Base-by-base conservation (phyloP, 345 rosid species). In the Kernera saxatilis region DNA sequence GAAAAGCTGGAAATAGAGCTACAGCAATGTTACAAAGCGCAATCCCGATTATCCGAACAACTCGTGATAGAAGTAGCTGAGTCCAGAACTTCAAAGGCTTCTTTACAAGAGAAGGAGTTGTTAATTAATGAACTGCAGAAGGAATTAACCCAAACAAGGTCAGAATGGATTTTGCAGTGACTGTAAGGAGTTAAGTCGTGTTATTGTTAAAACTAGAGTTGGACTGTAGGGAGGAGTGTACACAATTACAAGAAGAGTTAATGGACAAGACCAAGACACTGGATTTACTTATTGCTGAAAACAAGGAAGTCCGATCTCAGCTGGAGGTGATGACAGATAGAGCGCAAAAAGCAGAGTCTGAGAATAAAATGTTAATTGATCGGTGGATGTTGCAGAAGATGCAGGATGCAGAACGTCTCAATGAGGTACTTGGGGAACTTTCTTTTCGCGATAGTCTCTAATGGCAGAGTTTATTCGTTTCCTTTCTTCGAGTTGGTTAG, bases 311-410 rank as follows among this genome's bases (percentile, higher is more conserved):
- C 37, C 80, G 82, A 52, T 52, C 60, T 15, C 97, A 91, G 60
- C 71, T 88, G 44, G 90, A 85, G 67, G 85, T 84, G 80, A 80
- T 83, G 85, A 80, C 82, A 22, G 29, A 55, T 41, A 94, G 84
- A 84, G 92, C 85, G 48, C 85, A 82, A 76, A 83, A 82, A 41
- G 98, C 97, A 1, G 99, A 87, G 72, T 80, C 88, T 58, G 99
- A 94, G 75, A 91, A 94, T 59, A 91, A 87, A 81, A 88, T 86
- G 90, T 71, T 94, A 36, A 53, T 94, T 55, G 98, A 94, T 77
- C 90, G 96, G 29, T 94, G 95, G 99, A 94, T 94, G 98, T 77
- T 94, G 73, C 90, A 94, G 75, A 94, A 94, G 82, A 94, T 94
- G 98, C 82, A 91, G 80, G 97, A 91, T 46, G 98, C 99, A 6